These are phyloP conservation scores for Monosporascus sp. DNA, from an alignment of 2,329 filamentous ascomycete genomes.

Conservation along the genomic window DNA sequence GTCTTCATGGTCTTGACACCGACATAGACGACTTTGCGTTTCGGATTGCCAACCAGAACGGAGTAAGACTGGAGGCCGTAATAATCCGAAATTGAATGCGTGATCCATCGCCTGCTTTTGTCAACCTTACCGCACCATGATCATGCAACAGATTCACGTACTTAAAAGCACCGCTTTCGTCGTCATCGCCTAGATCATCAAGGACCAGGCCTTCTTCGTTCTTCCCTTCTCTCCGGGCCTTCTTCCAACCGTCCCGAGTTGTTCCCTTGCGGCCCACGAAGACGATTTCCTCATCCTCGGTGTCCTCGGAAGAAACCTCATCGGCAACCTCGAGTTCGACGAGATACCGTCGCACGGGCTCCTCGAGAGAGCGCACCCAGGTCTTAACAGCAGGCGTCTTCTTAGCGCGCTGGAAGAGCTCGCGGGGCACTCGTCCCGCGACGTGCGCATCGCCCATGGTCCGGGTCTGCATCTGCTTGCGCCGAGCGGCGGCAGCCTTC, in stretches of 20 bases:
- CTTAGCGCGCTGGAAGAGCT: conserved; percentile 77
- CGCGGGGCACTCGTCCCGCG: conserved; percentile 63
- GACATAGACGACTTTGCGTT: conserved; percentile 76
- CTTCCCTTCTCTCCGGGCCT: conserved; percentile 39
- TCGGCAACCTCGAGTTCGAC: conserved; percentile 43
- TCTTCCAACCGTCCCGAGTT: conserved; percentile 49
- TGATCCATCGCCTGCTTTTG: conserved; percentile 70
- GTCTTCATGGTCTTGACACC: conserved; percentile 53
- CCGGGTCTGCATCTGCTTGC: conserved; percentile 38
- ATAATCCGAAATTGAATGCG: conserved; percentile 86
- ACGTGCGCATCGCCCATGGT: conserved; percentile 36
- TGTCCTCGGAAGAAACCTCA: conserved; percentile 35
- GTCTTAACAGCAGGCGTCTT: conserved; percentile 69
- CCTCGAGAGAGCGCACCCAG: conserved; percentile 78
- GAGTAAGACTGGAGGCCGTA: conserved; percentile 85
- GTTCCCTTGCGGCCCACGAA: conserved; percentile 70
- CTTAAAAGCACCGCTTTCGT: conserved; percentile 76
- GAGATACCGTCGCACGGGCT: conserved; percentile 74
- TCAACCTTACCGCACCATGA: conserved; percentile 1
- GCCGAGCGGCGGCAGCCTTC: conserved; percentile 31
- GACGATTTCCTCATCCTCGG: conserved; percentile 80
- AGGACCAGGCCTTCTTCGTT: conserved; percentile 65
- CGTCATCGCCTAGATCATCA: conserved; percentile 65
- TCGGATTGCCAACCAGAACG: conserved; percentile 64
- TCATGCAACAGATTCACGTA: conserved; percentile 36